Evolutionary conservation across 1,139 yeast species (phyloP).

Genomic region (Sugiyamaella pinicola): DNA sequence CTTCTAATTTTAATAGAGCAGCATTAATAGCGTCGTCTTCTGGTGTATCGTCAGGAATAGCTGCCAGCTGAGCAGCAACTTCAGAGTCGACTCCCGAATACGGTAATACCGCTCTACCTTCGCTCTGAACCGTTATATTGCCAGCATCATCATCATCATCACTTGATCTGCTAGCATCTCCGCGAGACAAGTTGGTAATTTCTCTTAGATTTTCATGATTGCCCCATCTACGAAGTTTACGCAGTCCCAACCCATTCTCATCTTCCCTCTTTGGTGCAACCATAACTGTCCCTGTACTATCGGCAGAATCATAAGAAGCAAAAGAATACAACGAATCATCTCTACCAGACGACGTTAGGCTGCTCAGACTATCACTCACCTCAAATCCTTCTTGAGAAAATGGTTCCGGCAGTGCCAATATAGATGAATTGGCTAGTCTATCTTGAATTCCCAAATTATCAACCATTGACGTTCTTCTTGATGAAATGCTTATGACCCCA

Average conservation of each 20-base stretch:
- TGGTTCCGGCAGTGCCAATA: background rate
- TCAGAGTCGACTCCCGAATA: conserved; percentile 33
- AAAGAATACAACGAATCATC: conserved; percentile 25
- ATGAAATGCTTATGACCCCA: background rate
- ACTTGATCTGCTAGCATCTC: background rate
- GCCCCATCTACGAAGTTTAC: conserved; percentile 22
- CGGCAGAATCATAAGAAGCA: conserved; percentile 34
- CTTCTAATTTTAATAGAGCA: conserved; percentile 78
- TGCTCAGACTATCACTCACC: conserved; percentile 29
- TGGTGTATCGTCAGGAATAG: conserved; percentile 72
- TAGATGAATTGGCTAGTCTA: conserved; percentile 26
- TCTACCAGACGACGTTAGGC: conserved; percentile 15
- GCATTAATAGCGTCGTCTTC: conserved; percentile 72
- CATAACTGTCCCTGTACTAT: conserved; percentile 16
- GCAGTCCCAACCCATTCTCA: conserved; percentile 9
- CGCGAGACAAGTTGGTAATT: conserved; percentile 22
- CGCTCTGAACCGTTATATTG: background rate
- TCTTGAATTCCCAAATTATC: conserved; percentile 30
- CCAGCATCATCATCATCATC: background rate
- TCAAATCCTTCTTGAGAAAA: conserved; percentile 35
- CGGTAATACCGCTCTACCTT: conserved; percentile 8
- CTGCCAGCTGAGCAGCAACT: conserved; percentile 34
- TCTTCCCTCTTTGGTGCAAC: conserved; percentile 19
- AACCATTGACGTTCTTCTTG: conserved; percentile 25
- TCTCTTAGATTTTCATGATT: conserved; percentile 25